Base-by-base conservation (phyloP, 2,329 filamentous ascomycete species). In the Botrytis byssoidea region DNA sequence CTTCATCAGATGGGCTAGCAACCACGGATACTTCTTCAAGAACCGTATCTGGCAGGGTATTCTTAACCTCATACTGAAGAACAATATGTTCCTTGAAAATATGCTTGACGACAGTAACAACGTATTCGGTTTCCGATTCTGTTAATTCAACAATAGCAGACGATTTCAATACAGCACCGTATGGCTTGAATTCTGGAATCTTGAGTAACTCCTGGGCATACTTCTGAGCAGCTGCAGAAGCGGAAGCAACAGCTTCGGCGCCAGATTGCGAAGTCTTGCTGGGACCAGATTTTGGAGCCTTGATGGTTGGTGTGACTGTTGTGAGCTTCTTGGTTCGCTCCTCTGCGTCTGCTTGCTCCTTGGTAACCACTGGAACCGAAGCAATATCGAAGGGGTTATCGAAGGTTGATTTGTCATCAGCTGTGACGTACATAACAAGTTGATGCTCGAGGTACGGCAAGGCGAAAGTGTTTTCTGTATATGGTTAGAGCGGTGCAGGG, bases 61-160 rank as follows among this genome's bases (percentile, higher is more conserved):
- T 99, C 88, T 97, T 98, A 83, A 99, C 91, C 81, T 98, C 93
- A 83, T 96, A 99, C 81, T 99, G 96, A 72, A 99, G 85, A 48
- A 99, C 95, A 80, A 99, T 87, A 81, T 98, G 93, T 82, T 97
- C 93, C 85, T 97, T 97, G 90, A 98, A 99, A 80, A 99, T 90
- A 82, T 99, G 96, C 86, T 99, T 99, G 83, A 98, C 89, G 35
- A 96, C 91, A 51, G 89, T 91, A 75, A 99, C 96, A 69, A 98
- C 94, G 79, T 99, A 99, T 83, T 99, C 96, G 32, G 95, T 98
- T 84, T 98, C 96, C 71, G 94, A 93, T 83, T 99, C 96, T 29
- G 96, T 98, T 76, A 99, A 90, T 83, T 98, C 95, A 77, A 97
- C 89, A 68, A 92, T 85, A 40, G 89, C 84, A 74, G 94, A 97